Evolutionary conservation across 805 yeast genomes (phyloP).

Genomic region (Saccharomyces eubayanus): DNA sequence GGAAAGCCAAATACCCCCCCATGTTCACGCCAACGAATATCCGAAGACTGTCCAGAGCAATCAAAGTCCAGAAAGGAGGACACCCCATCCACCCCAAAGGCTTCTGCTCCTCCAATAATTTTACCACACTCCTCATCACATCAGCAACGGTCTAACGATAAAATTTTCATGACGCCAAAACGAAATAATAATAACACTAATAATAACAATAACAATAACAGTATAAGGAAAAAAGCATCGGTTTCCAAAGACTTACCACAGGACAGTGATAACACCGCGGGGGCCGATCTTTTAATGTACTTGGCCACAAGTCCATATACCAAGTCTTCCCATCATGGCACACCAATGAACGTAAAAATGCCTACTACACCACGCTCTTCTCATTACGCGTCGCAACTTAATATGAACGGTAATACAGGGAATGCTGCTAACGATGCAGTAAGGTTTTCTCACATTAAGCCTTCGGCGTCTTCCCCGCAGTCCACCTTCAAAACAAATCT

Average conservation of each 20-base stretch:
- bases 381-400: conserved; percentile 2
- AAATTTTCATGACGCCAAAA: conserved; percentile 10
- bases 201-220: background rate
- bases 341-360: conserved; percentile 4
- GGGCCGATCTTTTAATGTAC: conserved; percentile 31
- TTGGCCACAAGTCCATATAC: conserved; percentile 31
- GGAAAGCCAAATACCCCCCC: background rate
- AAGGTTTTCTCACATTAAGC: conserved; percentile 25
- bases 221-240: conserved; percentile 3
- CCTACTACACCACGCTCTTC: conserved; percentile 25
- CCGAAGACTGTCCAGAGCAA: background rate
- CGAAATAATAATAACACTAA: conserved; percentile 1
- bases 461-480: conserved; percentile 25
- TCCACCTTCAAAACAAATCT: conserved; percentile 25
- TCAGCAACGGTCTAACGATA: conserved; percentile 1
- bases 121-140: background rate
- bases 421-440: conserved; percentile 16
- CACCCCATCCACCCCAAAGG: background rate
- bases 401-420: conserved; percentile 2
- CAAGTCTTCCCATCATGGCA: background rate
- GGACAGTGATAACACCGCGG: conserved; percentile 21
- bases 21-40: background rate
- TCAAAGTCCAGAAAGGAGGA: background rate
- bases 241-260: background rate
- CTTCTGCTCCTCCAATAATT: background rate